A percentile compares a stretch with the other conserved stretches of the same genome.
Conservation (phyloP, 176 grass and related monocot genomes). For the Carex myosuroides region DNA sequence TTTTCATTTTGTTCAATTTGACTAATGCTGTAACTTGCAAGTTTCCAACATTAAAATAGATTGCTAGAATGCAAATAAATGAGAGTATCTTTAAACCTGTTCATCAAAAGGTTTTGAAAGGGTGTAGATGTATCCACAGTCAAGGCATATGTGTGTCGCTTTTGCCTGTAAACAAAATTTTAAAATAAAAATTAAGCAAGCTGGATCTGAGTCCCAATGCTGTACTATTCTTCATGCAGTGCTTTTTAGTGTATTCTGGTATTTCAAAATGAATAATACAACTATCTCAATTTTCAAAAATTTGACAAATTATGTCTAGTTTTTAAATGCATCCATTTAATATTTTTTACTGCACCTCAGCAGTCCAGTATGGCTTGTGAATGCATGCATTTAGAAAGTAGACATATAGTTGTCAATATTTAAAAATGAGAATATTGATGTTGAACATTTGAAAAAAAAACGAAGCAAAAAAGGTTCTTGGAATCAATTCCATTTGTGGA, state of each 20-base stretch:
- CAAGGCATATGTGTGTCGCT: conserved; percentile 90
- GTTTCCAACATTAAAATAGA: conserved; percentile 12
- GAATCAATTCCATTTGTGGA: background rate
- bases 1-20: background rate
- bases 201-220: background rate
- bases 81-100: conserved; percentile 38
- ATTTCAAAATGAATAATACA: too few relatives aligned
- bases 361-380: too few relatives aligned
- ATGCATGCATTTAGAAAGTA: too few relatives aligned
- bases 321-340: too few relatives aligned
- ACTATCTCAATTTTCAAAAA: too few relatives aligned
- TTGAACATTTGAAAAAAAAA: too few relatives aligned
- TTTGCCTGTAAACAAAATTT: conserved; percentile 48
- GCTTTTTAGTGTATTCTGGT: too few relatives aligned
- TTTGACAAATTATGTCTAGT: too few relatives aligned
- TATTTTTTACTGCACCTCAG: too few relatives aligned
- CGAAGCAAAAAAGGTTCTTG: background rate
- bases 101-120: conserved; percentile 90
- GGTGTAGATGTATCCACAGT: conserved; percentile 95
- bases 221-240: background rate
- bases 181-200: background rate
- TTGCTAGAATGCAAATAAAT: conserved; percentile 4
- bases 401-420: too few relatives aligned
- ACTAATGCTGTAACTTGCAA: background rate
- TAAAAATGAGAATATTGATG: too few relatives aligned